A percentile compares a stretch with the other conserved stretches of the same genome.
Evolutionary conservation across 169 alveolate species (phyloP).

Genomic region (Plasmodium cynomolgi): DNA sequence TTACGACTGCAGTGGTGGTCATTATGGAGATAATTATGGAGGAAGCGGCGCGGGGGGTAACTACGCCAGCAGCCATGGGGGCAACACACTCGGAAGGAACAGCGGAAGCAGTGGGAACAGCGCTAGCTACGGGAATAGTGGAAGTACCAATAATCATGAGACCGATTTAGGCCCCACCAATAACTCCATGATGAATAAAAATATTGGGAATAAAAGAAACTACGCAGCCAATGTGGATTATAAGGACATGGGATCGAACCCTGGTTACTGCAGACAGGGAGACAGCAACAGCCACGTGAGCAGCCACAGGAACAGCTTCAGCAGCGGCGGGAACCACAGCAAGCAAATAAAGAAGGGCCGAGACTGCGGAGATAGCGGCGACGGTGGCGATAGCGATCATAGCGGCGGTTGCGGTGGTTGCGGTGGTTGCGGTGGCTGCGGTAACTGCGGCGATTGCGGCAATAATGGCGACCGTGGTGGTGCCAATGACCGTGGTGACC

Average conservation of each 20-base stretch:
- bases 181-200: not conserved
- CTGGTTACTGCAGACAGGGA: not conserved
- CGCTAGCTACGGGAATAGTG: not conserved
- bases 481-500: constrained; percentile 2
- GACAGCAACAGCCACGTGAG: not conserved
- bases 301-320: not conserved
- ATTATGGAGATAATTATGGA: not conserved
- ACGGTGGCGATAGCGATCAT: not conserved
- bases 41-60: not conserved
- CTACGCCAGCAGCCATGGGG: not conserved
- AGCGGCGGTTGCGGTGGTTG: not conserved
- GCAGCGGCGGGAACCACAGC: not conserved
- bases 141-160: not conserved
- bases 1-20: not conserved
- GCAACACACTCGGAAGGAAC: not conserved
- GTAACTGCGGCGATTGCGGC: not conserved
- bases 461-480: not conserved
- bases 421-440: not conserved
- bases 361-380: not conserved
- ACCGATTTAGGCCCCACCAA: not conserved
- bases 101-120: not conserved
- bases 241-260: not conserved
- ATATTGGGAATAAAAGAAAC: not conserved
- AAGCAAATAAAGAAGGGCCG: not conserved
- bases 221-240: not conserved